Base-by-base conservation (phyloP, 371 early-diverging fungal genomes). In the Circinella minor region DNA sequence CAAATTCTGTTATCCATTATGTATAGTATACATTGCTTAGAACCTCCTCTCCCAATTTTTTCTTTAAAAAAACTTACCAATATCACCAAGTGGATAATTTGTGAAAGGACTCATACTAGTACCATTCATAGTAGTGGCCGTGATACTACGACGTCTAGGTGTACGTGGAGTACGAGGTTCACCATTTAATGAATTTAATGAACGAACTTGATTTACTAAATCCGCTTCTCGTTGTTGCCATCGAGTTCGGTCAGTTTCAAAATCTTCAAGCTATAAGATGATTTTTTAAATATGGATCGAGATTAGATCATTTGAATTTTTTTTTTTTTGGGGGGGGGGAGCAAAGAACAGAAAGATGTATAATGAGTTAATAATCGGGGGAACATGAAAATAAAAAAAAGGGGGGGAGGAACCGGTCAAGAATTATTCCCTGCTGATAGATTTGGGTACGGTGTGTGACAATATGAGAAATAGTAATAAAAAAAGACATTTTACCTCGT, bases 141-240 rank as follows among this genome's bases (percentile, higher is more conserved):
- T 81, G 6, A 80, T 72, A 59, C 83, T 83, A 36, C 83, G 75
- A 68, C 81, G 77, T 48, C 81, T 60, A 0, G 83, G 80, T 17
- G 84, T 81, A 15, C 81, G 76, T 10, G 84, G 84, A 13, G 77
- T 76, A 57, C 84, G 76, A 17, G 80, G 82, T 49, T 81, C 81
- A 46, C 77, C 74, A 27, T 64, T 36, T 55, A 68, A 63, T 9
- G 72, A 64, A 62, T 76, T 79, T 6, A 85, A 61, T 17, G 77
- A 49, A 47, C 82, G 72, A 34, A 82, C 73, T 68, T 85, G 85
- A 48, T 82, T 82, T 61, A 81, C 79, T 27, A 85, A 69, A 38
- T 85, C 85, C 7, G 77, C 83, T 67, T 85, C 83, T 61, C 75
- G 68, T 66, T 85, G 82, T 61, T 81, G 81, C 85, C 85, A 84